Evolutionary conservation across 129 eudicot genomes (phyloP), one percentile per base, ranked within the genome.

Genomic region (Saussurea involucrata): DNA sequence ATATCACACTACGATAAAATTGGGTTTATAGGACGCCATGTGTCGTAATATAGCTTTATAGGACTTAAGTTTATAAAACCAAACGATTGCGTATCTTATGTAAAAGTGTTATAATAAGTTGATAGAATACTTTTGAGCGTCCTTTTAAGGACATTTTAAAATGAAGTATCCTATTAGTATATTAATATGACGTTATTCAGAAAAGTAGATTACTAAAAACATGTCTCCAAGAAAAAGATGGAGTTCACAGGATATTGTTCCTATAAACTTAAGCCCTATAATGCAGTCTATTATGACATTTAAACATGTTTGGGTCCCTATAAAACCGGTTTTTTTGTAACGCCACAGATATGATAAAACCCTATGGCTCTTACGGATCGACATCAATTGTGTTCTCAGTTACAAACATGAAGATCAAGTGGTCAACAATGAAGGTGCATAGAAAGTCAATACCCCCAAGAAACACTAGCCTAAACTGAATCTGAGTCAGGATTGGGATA

Each of bases 351-450:
- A 17, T 13, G n/a, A 44, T 13, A 44, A 44, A 44, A 17, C 20
- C 18, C 18, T 44, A 44, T 44, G 5, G 18, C 57, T 13, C 57
- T 44, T 44, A 12, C 3, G 57, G 15, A 12, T 44, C 57, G 6
- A 44, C 57, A 44, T 13, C 60, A 22, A 15, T 46, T 27, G 63
- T 60, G 31, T 6, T 71, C 40, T 63, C 55, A 61, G 61, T 68
- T 69, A 63, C 34, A 8, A 8, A 77, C 68, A 55, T 17, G 36
- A 31, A 71, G 8, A 6, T 65, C 29, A 12, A 25, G 49, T 20
- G n/a, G 67, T 71, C 83, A 63, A 63, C 73, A 79, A 27, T 64
- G 34, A 42, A 63, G 33, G 63, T 79, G 67, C 63, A 73, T 53
- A 18, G 33, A 73, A 79, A 72, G 74, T 74, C 74, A 53, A 33